Evolutionary conservation across 2,329 filamentous ascomycete genomes (phyloP).

Genomic region (Dryadomyces sulphureus): DNA sequence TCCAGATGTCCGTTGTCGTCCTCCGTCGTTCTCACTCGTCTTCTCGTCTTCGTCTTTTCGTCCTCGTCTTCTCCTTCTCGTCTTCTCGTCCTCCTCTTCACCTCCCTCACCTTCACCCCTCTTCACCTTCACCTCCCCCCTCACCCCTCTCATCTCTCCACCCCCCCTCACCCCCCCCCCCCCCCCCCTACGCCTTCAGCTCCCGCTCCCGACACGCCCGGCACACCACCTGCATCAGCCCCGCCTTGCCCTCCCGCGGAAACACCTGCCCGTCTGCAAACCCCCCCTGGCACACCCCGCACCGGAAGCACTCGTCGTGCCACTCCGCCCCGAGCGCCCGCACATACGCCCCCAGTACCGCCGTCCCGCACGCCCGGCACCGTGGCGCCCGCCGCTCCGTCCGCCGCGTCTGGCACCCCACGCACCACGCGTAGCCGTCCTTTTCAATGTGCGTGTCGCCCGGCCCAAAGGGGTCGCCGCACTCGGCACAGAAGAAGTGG

Average conservation of each 20-base stretch:
- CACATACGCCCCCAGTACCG: constrained; percentile 81
- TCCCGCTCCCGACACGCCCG: constrained; percentile 45
- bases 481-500: constrained; percentile 98
- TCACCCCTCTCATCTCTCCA: no score
- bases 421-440: constrained; percentile 95
- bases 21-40: background rate
- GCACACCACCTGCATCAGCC: constrained; percentile 39
- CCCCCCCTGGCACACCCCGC: constrained; percentile 43
- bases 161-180: no score
- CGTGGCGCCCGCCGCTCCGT: constrained; percentile 80
- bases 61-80: background rate
- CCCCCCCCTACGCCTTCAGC: constrained; percentile 44
- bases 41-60: background rate
- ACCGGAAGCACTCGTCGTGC: constrained; percentile 87
- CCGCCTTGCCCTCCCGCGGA: constrained; percentile 33
- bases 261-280: constrained; percentile 55
- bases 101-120: constrained; percentile 37
- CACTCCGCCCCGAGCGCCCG: constrained; percentile 82
- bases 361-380: constrained; percentile 69
- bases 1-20: background rate
- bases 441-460: constrained; percentile 71
- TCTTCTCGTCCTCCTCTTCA: background rate
- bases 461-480: constrained; percentile 79
- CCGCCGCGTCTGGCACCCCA: constrained; percentile 80
- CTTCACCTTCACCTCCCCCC: constrained; percentile 42